Evolutionary conservation across 768 basidiomycete species (phyloP).

Genomic region (Phanerochaete carnosa): DNA sequence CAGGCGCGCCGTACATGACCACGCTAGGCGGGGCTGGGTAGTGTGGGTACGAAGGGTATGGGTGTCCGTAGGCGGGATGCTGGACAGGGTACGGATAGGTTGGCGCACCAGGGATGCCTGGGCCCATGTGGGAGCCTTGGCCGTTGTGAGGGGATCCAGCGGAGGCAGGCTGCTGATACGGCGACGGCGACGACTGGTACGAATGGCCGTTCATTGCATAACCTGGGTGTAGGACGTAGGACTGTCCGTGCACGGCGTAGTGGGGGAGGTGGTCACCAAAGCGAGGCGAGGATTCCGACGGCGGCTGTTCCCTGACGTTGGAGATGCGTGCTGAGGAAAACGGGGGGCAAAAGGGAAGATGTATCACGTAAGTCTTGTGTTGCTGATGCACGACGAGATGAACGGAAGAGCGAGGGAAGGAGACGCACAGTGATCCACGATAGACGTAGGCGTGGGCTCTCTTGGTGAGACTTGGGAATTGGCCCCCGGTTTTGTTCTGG

Average conservation of each 20-base stretch:
- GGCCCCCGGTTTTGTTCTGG: conserved; percentile 8
- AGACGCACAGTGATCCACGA: conserved; percentile 15
- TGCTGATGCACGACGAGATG: background rate
- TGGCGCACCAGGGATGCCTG: conserved; percentile 37
- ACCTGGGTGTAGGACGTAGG: conserved; percentile 66
- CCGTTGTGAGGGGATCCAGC: conserved; percentile 35
- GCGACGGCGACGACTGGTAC: conserved; percentile 38
- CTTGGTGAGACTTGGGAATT: background rate
- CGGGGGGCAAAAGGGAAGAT: conserved; percentile 5
- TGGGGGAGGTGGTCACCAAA: conserved; percentile 43
- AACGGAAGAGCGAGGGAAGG: background rate
- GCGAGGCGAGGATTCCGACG: conserved; percentile 33
- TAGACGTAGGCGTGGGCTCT: conserved; percentile 5
- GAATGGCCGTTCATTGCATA: conserved; percentile 61
- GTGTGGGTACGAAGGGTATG: conserved; percentile 56
- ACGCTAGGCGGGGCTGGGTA: conserved; percentile 46
- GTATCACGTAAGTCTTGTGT: background rate
- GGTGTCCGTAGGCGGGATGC: conserved; percentile 47
- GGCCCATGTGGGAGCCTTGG: conserved; percentile 29
- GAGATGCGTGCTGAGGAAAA: conserved; percentile 27
- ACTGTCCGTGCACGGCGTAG: conserved; percentile 43
- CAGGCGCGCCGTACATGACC: conserved; percentile 59
- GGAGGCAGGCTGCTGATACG: conserved; percentile 28
- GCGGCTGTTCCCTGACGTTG: conserved; percentile 29
- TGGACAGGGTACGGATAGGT: conserved; percentile 57